A percentile compares a stretch with the other conserved stretches of the same genome.
phyloP scores from a whole-genome alignment of 495 filamentous ascomycete genomes.

The Penicillium diatomitis region DNA sequence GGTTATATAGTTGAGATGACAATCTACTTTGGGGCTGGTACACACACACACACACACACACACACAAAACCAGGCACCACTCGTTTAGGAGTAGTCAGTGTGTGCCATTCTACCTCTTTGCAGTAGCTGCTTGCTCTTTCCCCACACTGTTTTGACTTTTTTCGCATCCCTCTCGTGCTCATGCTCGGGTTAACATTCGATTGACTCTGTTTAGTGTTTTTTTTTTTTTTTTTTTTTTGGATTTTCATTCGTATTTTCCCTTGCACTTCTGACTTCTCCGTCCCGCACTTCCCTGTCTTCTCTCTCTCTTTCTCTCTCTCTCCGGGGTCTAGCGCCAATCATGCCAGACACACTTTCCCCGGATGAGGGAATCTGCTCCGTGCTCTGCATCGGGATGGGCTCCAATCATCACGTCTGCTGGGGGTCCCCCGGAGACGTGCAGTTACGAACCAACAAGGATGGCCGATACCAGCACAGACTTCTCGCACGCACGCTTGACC shows the following conservation, averaged over 20 bases:
- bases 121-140: no score
- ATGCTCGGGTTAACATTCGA: no score
- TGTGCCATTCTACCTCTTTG: no score
- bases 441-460: slow-evolving; percentile 1
- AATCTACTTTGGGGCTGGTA: not conserved
- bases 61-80: no score
- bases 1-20: slow-evolving; percentile 6
- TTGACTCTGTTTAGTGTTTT: not conserved
- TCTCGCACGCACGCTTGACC: not conserved
- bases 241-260: not conserved
- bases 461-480: slow-evolving; percentile 2
- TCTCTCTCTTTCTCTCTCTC: not conserved
- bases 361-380: not conserved
- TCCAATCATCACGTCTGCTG: not conserved
- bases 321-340: slow-evolving; percentile 3
- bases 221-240: not conserved
- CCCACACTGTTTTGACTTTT: no score
- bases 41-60: no score
- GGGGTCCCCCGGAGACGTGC: not conserved
- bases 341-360: not conserved
- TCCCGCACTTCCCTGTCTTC: not conserved
- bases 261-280: no score
- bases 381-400: not conserved
- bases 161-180: no score
- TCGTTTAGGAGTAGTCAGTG: no score